phyloP scores from a whole-genome alignment of 139 green algal species.

The Micromonas pusilla region DNA sequence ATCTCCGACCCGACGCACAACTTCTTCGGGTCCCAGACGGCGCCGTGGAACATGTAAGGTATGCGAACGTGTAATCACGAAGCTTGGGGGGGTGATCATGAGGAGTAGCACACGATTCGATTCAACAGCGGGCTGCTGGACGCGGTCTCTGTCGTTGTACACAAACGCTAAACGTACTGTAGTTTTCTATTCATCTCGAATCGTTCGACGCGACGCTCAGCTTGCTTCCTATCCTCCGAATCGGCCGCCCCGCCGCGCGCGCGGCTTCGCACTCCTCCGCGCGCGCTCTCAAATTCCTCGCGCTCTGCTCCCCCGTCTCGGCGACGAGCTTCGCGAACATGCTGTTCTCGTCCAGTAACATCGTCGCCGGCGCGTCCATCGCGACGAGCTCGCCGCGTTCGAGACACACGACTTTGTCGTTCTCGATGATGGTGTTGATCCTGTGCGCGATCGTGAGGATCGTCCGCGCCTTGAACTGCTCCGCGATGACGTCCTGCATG shows the following conservation, averaged over 20 bases:
- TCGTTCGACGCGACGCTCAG: neutral
- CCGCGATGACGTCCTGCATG: slow-evolving; percentile 73
- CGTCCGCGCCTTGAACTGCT: slow-evolving; percentile 67
- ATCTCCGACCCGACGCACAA: slow-evolving; percentile 19
- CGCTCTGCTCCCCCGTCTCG: slow-evolving; percentile 9
- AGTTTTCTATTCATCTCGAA: too few species aligned
- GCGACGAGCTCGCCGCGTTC: neutral
- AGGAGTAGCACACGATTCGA: too few species aligned
- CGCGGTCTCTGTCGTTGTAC: neutral
- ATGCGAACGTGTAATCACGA: too few species aligned
- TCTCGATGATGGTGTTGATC: slow-evolving; percentile 66
- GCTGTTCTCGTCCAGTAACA: neutral
- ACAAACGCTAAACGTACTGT: neutral
- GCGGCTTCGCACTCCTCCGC: slow-evolving; percentile 3
- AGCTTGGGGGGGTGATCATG: too few species aligned
- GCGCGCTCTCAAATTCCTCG: slow-evolving; percentile 9
- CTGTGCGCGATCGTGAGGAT: slow-evolving; percentile 83
- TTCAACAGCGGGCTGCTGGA: neutral
- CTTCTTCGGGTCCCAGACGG: neutral
- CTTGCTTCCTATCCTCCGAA: neutral
- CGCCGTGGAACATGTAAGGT: neutral
- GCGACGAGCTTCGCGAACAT: slow-evolving; percentile 17
- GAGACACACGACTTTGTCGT: slow-evolving; percentile 33
- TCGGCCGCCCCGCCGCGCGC: neutral
- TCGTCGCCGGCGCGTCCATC: neutral